Conservation (phyloP, 2,329 filamentous ascomycete species). For the Basipetospora sp. region DNA sequence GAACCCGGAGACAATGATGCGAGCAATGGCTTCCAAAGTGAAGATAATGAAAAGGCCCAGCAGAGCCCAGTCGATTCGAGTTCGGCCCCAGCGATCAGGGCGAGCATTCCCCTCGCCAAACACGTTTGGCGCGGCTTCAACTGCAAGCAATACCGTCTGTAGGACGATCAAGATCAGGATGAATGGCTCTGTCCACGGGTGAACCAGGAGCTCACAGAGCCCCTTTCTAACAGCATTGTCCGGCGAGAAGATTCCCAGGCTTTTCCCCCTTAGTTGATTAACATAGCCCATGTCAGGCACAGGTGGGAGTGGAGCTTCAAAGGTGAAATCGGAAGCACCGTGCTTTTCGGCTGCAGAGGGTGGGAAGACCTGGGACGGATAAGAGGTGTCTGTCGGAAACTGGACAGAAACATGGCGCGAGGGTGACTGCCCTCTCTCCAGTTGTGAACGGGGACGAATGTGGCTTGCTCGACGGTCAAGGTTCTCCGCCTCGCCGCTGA, state of each 20-base stretch:
- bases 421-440: constrained; percentile 36
- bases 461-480: constrained; percentile 55
- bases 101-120: constrained; percentile 46
- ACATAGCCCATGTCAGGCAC: constrained; percentile 4
- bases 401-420: constrained; percentile 12
- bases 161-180: constrained; percentile 78
- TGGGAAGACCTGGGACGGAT: constrained; percentile 28
- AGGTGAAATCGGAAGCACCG: constrained; percentile 17
- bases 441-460: constrained; percentile 44
- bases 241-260: constrained; percentile 69
- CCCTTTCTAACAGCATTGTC: constrained; percentile 58
- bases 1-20: constrained; percentile 85
- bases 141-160: constrained; percentile 73
- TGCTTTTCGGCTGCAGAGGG: constrained; percentile 33
- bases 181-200: constrained; percentile 71
- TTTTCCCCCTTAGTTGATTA: constrained; percentile 78
- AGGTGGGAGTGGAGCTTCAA: constrained; percentile 13
- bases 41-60: constrained; percentile 78
- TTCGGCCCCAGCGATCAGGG: constrained; percentile 49
- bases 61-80: constrained; percentile 63
- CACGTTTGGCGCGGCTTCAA: constrained; percentile 65
- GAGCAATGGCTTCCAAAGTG: constrained; percentile 67
- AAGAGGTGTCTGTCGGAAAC: constrained; percentile 30
- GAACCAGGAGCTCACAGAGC: constrained; percentile 72
- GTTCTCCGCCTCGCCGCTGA: constrained; percentile 81